Percentiles rank a stretch among this genome's conserved stretches.
phyloP scores from a whole-genome alignment of 352 stramenopile genomes.

The Phytophthora pseudosyringae region DNA sequence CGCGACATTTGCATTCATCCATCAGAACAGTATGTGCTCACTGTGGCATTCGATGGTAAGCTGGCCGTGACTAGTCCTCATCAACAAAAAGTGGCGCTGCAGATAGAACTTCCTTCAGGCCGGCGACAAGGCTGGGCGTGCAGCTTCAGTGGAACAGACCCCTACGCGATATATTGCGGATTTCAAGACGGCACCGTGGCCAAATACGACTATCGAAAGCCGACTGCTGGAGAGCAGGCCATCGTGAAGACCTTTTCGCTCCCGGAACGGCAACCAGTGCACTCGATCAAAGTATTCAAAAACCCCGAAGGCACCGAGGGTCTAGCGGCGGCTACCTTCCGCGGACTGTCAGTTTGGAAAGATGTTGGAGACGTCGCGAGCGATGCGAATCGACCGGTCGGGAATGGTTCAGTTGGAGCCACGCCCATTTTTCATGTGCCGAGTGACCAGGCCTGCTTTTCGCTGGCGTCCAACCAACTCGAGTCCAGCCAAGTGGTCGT shows the following conservation, averaged over 20 bases:
- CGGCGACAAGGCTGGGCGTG: constrained; percentile 68
- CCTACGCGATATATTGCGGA: constrained; percentile 55
- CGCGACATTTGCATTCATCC: constrained; percentile 61
- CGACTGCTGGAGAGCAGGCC: constrained; percentile 24
- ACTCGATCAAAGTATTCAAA: constrained; percentile 51
- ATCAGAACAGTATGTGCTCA: constrained; percentile 41
- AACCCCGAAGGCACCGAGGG: constrained; percentile 34
- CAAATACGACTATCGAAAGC: constrained; percentile 61
- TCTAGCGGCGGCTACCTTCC: constrained; percentile 54
- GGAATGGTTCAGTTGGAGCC: constrained; percentile 11
- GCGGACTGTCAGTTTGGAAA: constrained; percentile 49
- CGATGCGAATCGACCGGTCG: neutral
- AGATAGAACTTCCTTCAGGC: constrained; percentile 41
- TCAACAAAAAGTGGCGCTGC: constrained; percentile 48
- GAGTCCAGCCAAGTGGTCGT: constrained; percentile 41
- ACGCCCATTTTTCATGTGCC: constrained; percentile 27
- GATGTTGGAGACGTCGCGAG: constrained; percentile 19
- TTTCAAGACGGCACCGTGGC: constrained; percentile 59
- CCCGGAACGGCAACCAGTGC: constrained; percentile 57
- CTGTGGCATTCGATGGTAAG: constrained; percentile 69
- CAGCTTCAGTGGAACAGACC: constrained; percentile 43
- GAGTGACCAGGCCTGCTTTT: constrained; percentile 43
- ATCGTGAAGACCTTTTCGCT: constrained; percentile 45
- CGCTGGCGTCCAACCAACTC: constrained; percentile 36
- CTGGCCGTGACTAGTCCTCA: constrained; percentile 54